phyloP scores from a whole-genome alignment of 495 filamentous ascomycete species.

The Saxophila tyrrhenica region DNA sequence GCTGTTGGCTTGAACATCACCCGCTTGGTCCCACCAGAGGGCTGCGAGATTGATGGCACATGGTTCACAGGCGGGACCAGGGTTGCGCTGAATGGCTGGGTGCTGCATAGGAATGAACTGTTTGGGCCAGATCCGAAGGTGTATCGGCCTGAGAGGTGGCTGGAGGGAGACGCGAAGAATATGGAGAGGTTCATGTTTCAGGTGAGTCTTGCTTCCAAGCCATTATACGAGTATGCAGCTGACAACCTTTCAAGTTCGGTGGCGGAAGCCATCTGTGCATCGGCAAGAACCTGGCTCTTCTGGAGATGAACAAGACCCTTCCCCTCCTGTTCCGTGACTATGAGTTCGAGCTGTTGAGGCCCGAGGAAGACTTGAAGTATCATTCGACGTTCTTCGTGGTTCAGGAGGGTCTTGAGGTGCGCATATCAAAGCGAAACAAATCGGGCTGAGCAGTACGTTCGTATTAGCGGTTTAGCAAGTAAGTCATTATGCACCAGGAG shows the following conservation, averaged over 20 bases:
- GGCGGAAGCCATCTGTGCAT: slow-evolving; percentile 20
- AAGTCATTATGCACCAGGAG: too few relatives aligned
- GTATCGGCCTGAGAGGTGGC: slow-evolving; percentile 22
- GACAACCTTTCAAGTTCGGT: slow-evolving; percentile 15
- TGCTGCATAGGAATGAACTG: slow-evolving; percentile 17
- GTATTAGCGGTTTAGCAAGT: too few relatives aligned
- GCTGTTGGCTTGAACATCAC: slow-evolving; percentile 21
- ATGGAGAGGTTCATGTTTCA: slow-evolving; percentile 21
- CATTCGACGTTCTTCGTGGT: slow-evolving; percentile 23
- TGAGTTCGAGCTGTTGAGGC: slow-evolving; percentile 18
- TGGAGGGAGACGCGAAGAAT: slow-evolving; percentile 19
- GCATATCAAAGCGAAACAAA: slow-evolving; percentile 13
- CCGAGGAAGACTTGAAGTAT: slow-evolving; percentile 16
- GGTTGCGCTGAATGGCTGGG: slow-evolving; percentile 22
- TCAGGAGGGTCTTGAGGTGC: slow-evolving; percentile 14
- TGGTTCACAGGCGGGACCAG: slow-evolving; percentile 17
- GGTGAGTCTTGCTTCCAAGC: slow-evolving; percentile 1
- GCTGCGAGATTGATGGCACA: slow-evolving; percentile 15
- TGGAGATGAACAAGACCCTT: slow-evolving; percentile 22
- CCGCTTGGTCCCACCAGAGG: slow-evolving; percentile 15
- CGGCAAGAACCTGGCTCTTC: slow-evolving; percentile 20
- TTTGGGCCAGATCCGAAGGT: slow-evolving; percentile 20
- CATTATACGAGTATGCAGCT: neutral
- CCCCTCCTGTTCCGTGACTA: slow-evolving; percentile 18
- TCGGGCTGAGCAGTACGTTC: neutral